phyloP scores from a whole-genome alignment of 2,329 filamentous ascomycete genomes.

The Colletotrichum sp. region DNA sequence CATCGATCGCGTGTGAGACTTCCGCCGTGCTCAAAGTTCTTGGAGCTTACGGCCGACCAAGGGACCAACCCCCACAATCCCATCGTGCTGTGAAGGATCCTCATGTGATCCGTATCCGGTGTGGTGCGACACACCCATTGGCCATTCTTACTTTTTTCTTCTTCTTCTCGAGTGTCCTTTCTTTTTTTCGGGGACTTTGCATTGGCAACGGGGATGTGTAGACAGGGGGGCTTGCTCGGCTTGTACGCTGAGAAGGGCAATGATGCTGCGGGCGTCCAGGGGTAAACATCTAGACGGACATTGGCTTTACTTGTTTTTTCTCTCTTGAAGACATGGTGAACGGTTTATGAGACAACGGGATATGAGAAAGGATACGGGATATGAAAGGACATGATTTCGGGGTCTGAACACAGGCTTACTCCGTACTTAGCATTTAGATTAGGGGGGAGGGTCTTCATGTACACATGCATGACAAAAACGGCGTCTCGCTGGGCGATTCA shows the following conservation, averaged over 20 bases:
- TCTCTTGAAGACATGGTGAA: background rate
- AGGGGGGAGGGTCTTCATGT: background rate
- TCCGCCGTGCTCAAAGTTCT: conserved; percentile 13
- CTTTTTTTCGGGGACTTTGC: background rate
- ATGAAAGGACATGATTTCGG: background rate
- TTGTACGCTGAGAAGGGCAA: background rate
- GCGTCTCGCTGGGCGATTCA: conserved; percentile 8
- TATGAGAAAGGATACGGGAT: background rate
- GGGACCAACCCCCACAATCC: background rate
- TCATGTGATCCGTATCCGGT: background rate
- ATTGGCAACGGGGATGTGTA: background rate
- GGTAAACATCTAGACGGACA: background rate
- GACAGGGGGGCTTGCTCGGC: background rate
- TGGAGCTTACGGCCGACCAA: conserved; percentile 5
- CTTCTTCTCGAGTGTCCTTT: background rate
- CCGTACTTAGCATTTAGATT: background rate
- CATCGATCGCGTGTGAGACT: conserved; percentile 1
- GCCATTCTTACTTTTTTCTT: background rate
- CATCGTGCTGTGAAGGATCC: background rate
- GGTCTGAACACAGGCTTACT: background rate
- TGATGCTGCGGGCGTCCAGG: background rate
- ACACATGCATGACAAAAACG: background rate
- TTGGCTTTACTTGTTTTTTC: background rate
- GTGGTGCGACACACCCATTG: background rate
- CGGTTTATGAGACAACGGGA: background rate